These are phyloP conservation scores for Penicillium coffeae DNA, from an alignment of 495 filamentous ascomycete genomes.

Conservation along the genomic window DNA sequence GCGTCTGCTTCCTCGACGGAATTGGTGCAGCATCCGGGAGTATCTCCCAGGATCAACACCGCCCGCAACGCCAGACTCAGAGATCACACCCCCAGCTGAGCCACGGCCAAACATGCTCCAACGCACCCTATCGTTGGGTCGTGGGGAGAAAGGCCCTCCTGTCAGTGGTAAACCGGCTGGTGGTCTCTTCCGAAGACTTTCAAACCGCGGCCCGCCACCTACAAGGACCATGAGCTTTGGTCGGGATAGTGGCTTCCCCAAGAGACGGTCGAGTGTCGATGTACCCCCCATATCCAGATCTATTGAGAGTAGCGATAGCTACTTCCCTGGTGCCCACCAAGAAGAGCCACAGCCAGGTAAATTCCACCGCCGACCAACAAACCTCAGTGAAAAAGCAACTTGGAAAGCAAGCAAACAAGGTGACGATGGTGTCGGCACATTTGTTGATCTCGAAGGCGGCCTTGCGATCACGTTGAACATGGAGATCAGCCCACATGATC, in stretches of 20 bases:
- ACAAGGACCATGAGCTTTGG: conserved; percentile 41
- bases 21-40: conserved; percentile 85
- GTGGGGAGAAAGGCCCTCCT: conserved; percentile 40
- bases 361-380: conserved; percentile 73
- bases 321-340: conserved; percentile 30
- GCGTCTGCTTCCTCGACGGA: conserved; percentile 80
- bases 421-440: conserved; percentile 38
- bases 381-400: conserved; percentile 56
- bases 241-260: conserved; percentile 12
- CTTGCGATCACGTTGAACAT: conserved; percentile 82
- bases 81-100: conserved; percentile 27
- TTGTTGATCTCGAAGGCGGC: conserved; percentile 68
- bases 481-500: conserved; percentile 80
- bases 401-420: conserved; percentile 36
- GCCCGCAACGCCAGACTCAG: conserved; percentile 52
- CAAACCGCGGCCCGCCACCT: conserved; percentile 37
- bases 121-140: conserved; percentile 61
- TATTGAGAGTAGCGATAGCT: conserved; percentile 32
- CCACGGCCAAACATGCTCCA: conserved; percentile 49
- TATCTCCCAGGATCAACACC: conserved; percentile 75
- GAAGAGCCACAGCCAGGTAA: conserved; percentile 36
- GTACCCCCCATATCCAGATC: conserved; percentile 27
- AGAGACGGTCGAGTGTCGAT: conserved; percentile 39
- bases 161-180: conserved; percentile 22
- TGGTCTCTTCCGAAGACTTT: conserved; percentile 55